Base-by-base conservation (phyloP, 2,329 filamentous ascomycete genomes). In the Exophiala dermatitidis region DNA sequence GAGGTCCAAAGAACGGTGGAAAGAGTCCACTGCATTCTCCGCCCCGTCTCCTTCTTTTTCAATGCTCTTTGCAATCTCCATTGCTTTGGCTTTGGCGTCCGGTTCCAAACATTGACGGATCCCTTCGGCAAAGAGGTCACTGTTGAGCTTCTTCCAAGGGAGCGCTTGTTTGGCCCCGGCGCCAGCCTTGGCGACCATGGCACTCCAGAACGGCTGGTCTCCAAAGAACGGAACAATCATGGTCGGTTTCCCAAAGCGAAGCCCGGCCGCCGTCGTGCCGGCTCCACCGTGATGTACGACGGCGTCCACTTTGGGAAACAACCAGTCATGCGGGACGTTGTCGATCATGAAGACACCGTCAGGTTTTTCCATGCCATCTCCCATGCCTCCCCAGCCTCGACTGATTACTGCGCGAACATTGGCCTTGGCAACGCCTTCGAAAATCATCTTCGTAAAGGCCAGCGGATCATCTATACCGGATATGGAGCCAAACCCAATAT, bases 181-280 rank as follows among this genome's bases (percentile, higher is more conserved):
- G n/a, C 71, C 71, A 2, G 70, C 71, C 29, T 62, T 60, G 2
- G 66, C 65, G 1, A 74, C 65, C 70, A 74, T 73, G 7, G 66
- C 61, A 7, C 69, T 71, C 72, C 72, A 75, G 54, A 74, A 75
- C n/a, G 70, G 71, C 57, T 74, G 72, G 46, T 72, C 70, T 34
- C 71, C 71, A 57, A 74, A 74, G 55, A 74, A 71, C 5, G 69
- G 69, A 4, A 71, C 65, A 43, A 73, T 67, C 53, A 65, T 64
- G 30, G 69, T 70, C 12, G 69, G 69, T 46, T 65, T 64, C 2
- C 68, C 69, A 48, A 65, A 65, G 43, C 62, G 60, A 3, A 71
- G 58, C 26, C 69, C 68, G 34, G 64, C 66, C 1, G 69, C 69
- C 12, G 68, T 70, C 8, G 67, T 70, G 3, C 68, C 67, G 32